Percentiles rank a stretch among this genome's conserved stretches.
These are phyloP conservation scores for Fusarium scirpi DNA, from an alignment of 2,329 filamentous ascomycete species.

Conservation along the genomic window DNA sequence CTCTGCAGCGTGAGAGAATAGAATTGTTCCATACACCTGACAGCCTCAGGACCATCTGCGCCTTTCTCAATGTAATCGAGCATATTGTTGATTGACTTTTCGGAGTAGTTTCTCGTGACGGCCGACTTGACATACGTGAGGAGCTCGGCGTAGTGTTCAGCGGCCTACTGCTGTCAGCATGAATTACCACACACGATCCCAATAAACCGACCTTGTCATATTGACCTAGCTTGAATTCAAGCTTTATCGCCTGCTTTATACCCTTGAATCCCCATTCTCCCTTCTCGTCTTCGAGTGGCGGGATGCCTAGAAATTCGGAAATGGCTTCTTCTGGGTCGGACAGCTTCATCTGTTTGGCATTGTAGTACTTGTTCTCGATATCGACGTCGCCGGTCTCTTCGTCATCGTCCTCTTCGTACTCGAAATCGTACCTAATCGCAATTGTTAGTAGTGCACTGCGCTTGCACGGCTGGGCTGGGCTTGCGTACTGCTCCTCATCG, in stretches of 20 bases:
- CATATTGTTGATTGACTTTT: slow-evolving; percentile 99
- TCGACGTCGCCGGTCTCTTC: slow-evolving; percentile 90
- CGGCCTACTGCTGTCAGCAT: slow-evolving; percentile 69
- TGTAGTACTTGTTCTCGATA: slow-evolving; percentile 99
- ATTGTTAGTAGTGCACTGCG: slow-evolving; percentile 33
- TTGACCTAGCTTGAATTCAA: slow-evolving; percentile 91
- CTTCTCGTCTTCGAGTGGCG: slow-evolving; percentile 86
- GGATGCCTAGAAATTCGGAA: slow-evolving; percentile 90
- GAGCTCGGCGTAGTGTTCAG: slow-evolving; percentile 92
- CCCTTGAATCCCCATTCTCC: slow-evolving; percentile 99
- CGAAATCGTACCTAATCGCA: slow-evolving; percentile 82
- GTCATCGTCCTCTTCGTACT: slow-evolving; percentile 94
- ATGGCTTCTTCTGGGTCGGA: slow-evolving; percentile 90
- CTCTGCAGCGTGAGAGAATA: slow-evolving; percentile 93
- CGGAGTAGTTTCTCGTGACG: slow-evolving; percentile 97
- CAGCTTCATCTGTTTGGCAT: slow-evolving; percentile 95
- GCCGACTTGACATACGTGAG: slow-evolving; percentile 97
- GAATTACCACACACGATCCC: background rate
- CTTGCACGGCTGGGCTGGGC: background rate
- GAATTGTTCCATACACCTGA: slow-evolving; percentile 90
- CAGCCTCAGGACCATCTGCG: slow-evolving; percentile 74
- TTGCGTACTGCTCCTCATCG: slow-evolving; percentile 58
- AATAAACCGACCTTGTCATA: slow-evolving; percentile 77
- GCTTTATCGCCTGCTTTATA: slow-evolving; percentile 96
- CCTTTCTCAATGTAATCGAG: slow-evolving; percentile 97